Base-by-base conservation (phyloP, 768 basidiomycete genomes). In the Leccinum rimulosum region DNA sequence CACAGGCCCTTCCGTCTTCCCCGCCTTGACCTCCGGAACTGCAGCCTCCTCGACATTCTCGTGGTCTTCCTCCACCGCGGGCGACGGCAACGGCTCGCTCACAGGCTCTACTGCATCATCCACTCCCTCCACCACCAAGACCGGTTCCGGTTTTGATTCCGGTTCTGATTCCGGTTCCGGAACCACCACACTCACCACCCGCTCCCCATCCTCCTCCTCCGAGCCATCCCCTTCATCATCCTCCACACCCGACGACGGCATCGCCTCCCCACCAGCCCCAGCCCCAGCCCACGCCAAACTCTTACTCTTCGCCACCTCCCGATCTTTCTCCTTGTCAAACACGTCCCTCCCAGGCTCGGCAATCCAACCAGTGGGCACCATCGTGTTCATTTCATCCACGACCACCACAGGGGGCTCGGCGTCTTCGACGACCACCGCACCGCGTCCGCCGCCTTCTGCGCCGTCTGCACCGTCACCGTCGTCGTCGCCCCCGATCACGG, bases 301-400 rank as follows among this genome's bases (percentile, higher is more conserved):
- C 73, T 81, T 82, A 0, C 86, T 88, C 73, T 81, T 82, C 45
- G 76, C 67, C 50, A 76, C 68, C 6, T 83, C 80, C 50, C 77
- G 77, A 17, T 71, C 74, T 1, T 9, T 38, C 38, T 74, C 76
- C 31, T 77, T 80, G 0, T 79, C 88, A 66, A 93, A 93, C 58
- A 92, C 79, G 68, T 93, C 86, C 15, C 74, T 79, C 0, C 92
- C 91, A 1, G 92, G 91, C 64, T 90, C 90, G 0, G 88, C 79
- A 52, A 82, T 75, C 56, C 83, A 81, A 11, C 81, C 83, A 22
- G 78, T 73, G 12, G 79, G 75, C 3, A 79, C 61, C 0, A 75
- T 70, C 14, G 83, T 78, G 9, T 67, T 74, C 50, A 67, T 69
- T 7, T 71, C 59, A 1, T 38, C 38, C 0, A 38, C 9, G 8